Evolutionary conservation across 164 flowering plant species (phyloP).

Genomic region (Hamamelis virginiana): DNA sequence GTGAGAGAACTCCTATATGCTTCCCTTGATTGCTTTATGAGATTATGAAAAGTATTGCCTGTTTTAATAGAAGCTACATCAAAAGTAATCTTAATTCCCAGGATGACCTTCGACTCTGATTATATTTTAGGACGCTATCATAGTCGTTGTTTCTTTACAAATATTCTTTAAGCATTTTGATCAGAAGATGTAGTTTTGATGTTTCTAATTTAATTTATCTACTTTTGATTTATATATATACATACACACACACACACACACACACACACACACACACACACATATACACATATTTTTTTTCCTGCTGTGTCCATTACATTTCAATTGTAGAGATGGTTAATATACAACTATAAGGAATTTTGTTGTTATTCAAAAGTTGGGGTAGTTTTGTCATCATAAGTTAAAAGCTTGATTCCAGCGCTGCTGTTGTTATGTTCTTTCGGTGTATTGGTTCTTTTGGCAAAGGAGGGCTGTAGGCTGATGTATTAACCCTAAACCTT

Average conservation of each 20-base stretch:
- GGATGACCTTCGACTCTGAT: conserved; percentile 20
- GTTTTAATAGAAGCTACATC: conserved; percentile 21
- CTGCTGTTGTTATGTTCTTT: conserved; percentile 11
- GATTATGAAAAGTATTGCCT: conserved; percentile 23
- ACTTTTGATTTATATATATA: neutral
- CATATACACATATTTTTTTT: neutral
- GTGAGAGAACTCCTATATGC: conserved; percentile 18
- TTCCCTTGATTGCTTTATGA: conserved; percentile 23
- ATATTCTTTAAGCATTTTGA: neutral
- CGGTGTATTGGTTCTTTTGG: conserved; percentile 20
- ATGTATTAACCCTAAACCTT: conserved; percentile 13
- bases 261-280: no score
- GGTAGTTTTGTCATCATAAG: conserved; percentile 28
- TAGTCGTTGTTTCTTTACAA: conserved; percentile 5
- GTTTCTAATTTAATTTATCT: neutral
- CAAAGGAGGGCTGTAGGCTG: conserved; percentile 16
- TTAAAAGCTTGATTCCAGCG: conserved; percentile 26
- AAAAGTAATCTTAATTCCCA: conserved; percentile 18
- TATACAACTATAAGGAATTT: neutral
- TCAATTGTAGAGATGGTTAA: conserved; percentile 2
- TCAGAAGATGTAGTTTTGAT: neutral
- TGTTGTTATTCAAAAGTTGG: conserved; percentile 10
- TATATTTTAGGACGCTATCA: neutral
- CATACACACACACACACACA: no score
- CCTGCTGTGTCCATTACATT: neutral